Percentiles rank a stretch among this genome's conserved stretches.
Conservation (phyloP, 164 flowering plant genomes). For the Magnolia sinica region DNA sequence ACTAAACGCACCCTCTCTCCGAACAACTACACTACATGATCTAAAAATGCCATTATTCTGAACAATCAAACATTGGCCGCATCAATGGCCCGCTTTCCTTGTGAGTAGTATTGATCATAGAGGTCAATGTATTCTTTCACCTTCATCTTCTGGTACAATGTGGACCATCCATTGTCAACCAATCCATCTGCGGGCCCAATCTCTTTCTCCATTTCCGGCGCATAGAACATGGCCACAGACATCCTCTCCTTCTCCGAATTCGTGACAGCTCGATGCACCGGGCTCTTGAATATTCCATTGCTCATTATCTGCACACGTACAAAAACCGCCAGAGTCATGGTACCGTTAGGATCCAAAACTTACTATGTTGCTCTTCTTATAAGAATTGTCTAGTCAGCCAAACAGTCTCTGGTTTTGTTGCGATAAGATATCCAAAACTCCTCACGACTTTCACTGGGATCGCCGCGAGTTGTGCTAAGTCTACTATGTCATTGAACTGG, state of each 20-base stretch:
- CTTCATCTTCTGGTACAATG: slow-evolving; percentile 32
- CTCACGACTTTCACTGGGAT: not conserved
- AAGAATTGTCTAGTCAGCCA: not conserved
- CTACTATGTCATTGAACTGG: too few species aligned
- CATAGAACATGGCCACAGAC: slow-evolving; percentile 36
- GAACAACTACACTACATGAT: too few species aligned
- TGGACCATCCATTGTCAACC: slow-evolving; percentile 30
- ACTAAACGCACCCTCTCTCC: too few species aligned
- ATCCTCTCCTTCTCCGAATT: slow-evolving; percentile 34
- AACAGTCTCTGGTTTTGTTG: not conserved
- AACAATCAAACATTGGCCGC: slow-evolving; percentile 1
- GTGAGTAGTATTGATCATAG: not conserved
- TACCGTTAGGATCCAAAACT: too few species aligned
- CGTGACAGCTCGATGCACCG: slow-evolving; percentile 49
- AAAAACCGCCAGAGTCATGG: too few species aligned
- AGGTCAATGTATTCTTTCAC: slow-evolving; percentile 15
- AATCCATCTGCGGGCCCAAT: slow-evolving; percentile 40
- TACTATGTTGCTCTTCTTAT: not conserved
- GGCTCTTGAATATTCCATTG: slow-evolving; percentile 56
- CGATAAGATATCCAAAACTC: not conserved
- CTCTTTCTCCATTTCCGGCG: slow-evolving; percentile 30
- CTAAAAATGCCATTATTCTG: too few species aligned
- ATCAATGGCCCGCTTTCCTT: slow-evolving; percentile 14
- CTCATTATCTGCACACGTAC: slow-evolving; percentile 46
- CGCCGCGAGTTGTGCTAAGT: not conserved